Percentiles rank a stretch among this genome's conserved stretches.
These are phyloP conservation scores for Colletotrichum sp. DNA, from an alignment of 2,329 filamentous ascomycete genomes.

Conservation along the genomic window DNA sequence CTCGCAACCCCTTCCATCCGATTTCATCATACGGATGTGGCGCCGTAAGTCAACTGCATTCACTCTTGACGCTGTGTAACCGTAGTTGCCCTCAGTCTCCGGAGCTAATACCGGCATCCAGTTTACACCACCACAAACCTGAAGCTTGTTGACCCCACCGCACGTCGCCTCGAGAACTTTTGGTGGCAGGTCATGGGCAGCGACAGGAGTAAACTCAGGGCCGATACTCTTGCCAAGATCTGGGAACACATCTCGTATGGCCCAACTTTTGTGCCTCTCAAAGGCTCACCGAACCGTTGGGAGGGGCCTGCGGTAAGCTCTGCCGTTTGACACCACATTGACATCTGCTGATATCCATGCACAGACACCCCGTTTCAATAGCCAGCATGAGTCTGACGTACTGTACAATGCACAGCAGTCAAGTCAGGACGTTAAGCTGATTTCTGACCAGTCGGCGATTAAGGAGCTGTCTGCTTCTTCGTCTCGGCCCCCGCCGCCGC, in stretches of 20 bases:
- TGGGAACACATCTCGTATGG: conserved; percentile 65
- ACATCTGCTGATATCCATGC: conserved; percentile 1
- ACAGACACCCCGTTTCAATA: conserved; percentile 22
- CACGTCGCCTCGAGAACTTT: conserved; percentile 66
- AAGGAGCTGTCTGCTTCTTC: conserved; percentile 43
- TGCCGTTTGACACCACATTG: neutral
- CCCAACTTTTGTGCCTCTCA: conserved; percentile 61
- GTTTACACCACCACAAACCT: conserved; percentile 67
- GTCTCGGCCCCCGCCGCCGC: conserved; percentile 51
- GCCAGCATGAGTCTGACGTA: conserved; percentile 20
- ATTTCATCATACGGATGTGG: conserved; percentile 22
- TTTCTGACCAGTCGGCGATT: conserved; percentile 25
- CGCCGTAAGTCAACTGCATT: conserved; percentile 15
- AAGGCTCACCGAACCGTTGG: conserved; percentile 58
- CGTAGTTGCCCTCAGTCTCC: neutral
- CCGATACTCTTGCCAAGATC: conserved; percentile 57
- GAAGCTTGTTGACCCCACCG: conserved; percentile 65
- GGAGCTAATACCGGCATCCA: conserved; percentile 29
- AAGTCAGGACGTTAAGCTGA: conserved; percentile 9
- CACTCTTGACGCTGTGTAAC: neutral
- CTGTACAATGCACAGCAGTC: conserved; percentile 13
- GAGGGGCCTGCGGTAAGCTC: conserved; percentile 52
- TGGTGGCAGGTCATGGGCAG: conserved; percentile 73
- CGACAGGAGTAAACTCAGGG: conserved; percentile 57
- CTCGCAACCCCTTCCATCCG: conserved; percentile 16